phyloP scores from a whole-genome alignment of 192 early-diverging fungal species.

The Coemansia sp. region DNA sequence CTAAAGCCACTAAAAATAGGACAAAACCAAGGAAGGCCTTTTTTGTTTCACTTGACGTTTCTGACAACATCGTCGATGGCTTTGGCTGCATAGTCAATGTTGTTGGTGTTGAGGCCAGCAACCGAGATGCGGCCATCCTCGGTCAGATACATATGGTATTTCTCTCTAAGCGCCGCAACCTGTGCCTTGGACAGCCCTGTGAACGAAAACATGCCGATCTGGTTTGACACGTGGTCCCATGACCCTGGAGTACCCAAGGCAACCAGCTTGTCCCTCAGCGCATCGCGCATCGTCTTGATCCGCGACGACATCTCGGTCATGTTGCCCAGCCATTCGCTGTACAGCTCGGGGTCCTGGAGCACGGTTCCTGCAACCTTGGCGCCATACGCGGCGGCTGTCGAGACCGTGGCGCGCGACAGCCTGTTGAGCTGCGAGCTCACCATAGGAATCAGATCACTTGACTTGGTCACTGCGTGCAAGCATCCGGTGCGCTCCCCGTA shows the following conservation, averaged over 20 bases:
- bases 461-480: slow-evolving; percentile 71
- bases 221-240: slow-evolving; percentile 94
- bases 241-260: slow-evolving; percentile 83
- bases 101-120: slow-evolving; percentile 86
- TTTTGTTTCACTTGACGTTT: slow-evolving; percentile 51
- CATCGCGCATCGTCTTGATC: slow-evolving; percentile 86
- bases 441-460: slow-evolving; percentile 52
- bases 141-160: slow-evolving; percentile 93
- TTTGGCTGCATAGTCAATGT: slow-evolving; percentile 86
- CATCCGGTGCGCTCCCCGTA: slow-evolving; percentile 92
- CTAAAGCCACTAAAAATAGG: no score
- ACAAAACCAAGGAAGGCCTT: no score
- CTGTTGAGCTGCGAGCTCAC: slow-evolving; percentile 84
- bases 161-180: slow-evolving; percentile 73
- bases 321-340: slow-evolving; percentile 79
- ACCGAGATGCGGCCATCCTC: slow-evolving; percentile 95
- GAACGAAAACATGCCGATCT: slow-evolving; percentile 99
- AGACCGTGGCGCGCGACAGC: slow-evolving; percentile 80
- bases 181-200: slow-evolving; percentile 81
- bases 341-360: slow-evolving; percentile 77
- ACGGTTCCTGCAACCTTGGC: slow-evolving; percentile 83
- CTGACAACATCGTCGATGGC: slow-evolving; percentile 91
- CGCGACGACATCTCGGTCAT: slow-evolving; percentile 83
- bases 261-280: slow-evolving; percentile 63
- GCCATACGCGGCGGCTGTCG: slow-evolving; percentile 89